These are phyloP conservation scores for Aspergillus affinis DNA, from an alignment of 495 filamentous ascomycete genomes.

Conservation along the genomic window DNA sequence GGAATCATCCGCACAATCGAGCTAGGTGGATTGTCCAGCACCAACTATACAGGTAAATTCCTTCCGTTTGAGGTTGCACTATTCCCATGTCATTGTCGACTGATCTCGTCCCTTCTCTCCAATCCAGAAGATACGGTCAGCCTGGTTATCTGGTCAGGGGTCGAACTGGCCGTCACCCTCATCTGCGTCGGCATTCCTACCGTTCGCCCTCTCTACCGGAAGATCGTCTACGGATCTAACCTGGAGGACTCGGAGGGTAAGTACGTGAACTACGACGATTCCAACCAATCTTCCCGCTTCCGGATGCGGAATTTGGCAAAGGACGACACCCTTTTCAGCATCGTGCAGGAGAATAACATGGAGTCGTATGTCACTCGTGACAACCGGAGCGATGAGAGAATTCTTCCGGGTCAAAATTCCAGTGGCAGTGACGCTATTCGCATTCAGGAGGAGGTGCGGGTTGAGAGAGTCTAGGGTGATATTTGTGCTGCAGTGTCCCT, in stretches of 20 bases:
- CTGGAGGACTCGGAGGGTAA: conserved; percentile 11
- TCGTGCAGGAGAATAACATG: neutral
- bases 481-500: too few species aligned
- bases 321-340: conserved; percentile 2
- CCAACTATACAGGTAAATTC: conserved; percentile 22
- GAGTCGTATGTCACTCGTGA: conserved; percentile 9
- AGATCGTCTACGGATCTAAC: conserved; percentile 18
- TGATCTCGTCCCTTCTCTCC: neutral
- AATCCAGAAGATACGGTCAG: conserved; percentile 19
- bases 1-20: conserved; percentile 24
- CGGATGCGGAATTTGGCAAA: conserved; percentile 3
- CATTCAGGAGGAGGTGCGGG: conserved; percentile 12
- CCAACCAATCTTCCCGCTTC: neutral
- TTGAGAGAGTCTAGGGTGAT: conserved; percentile 6
- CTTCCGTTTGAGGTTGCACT: neutral
- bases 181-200: conserved; percentile 25
- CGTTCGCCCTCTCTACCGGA: conserved; percentile 21
- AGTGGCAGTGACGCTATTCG: conserved; percentile 1
- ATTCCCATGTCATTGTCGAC: neutral
- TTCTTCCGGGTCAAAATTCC: conserved; percentile 11
- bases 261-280: conserved; percentile 13
- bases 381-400: conserved; percentile 17
- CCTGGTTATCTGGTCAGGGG: conserved; percentile 23
- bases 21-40: conserved; percentile 16
- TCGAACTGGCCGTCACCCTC: conserved; percentile 23